Evolutionary conservation across 2,329 filamentous ascomycete species (phyloP).

Genomic region (Calonectria pauciramosa): DNA sequence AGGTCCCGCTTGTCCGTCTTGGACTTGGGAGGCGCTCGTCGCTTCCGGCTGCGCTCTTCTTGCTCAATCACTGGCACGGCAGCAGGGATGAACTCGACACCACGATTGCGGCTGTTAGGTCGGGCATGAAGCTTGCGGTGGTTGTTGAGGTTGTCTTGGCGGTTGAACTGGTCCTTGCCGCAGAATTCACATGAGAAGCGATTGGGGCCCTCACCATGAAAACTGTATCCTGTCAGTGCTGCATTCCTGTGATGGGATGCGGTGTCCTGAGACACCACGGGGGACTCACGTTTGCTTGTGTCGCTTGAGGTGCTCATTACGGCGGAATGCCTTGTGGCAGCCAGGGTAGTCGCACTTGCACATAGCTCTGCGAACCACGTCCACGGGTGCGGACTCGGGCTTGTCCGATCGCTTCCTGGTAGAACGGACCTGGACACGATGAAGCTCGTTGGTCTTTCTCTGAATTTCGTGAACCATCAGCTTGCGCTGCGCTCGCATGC

Average conservation of each 20-base stretch:
- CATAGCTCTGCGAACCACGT: conserved; percentile 56
- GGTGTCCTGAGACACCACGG: background rate
- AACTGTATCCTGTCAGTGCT: conserved; percentile 38
- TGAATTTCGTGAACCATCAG: conserved; percentile 58
- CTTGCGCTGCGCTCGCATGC: conserved; percentile 54
- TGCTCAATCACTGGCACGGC: conserved; percentile 57
- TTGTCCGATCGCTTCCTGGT: conserved; percentile 49
- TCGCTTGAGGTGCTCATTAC: conserved; percentile 69
- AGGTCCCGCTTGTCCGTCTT: conserved; percentile 50
- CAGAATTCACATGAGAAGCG: conserved; percentile 59
- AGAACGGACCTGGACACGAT: conserved; percentile 55
- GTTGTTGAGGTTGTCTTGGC: conserved; percentile 58
- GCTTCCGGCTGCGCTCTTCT: conserved; percentile 56
- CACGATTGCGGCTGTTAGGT: conserved; percentile 55
- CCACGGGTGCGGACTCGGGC: conserved; percentile 47
- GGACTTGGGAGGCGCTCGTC: conserved; percentile 54
- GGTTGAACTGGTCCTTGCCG: conserved; percentile 57
- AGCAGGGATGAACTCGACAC: conserved; percentile 56
- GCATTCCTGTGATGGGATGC: background rate
- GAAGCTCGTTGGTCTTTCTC: conserved; percentile 60
- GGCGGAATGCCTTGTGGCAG: conserved; percentile 64
- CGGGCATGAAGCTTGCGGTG: conserved; percentile 58
- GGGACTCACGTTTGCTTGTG: conserved; percentile 65
- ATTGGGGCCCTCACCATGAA: conserved; percentile 56
- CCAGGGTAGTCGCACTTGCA: conserved; percentile 61